Percentiles rank a stretch among this genome's conserved stretches.
These are phyloP conservation scores for Hymenoscyphus fraxineus DNA, from an alignment of 2,329 filamentous ascomycete species.

Conservation along the genomic window DNA sequence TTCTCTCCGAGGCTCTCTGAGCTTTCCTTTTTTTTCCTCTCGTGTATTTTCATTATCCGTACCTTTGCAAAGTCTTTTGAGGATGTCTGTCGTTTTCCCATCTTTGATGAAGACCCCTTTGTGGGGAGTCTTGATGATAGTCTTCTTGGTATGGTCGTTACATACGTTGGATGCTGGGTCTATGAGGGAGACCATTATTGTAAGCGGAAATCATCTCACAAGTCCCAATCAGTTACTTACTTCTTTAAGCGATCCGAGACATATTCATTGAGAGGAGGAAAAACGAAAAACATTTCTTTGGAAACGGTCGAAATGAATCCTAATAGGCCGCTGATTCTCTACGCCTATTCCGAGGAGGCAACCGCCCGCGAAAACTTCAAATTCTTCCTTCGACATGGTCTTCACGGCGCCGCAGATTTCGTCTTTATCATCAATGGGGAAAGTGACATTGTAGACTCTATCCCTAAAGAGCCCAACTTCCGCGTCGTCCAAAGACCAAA, in stretches of 20 bases:
- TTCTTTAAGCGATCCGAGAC: not conserved
- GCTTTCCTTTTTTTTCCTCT: not conserved
- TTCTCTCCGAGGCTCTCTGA: not conserved
- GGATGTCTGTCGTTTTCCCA: constrained; percentile 3
- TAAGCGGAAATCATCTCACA: not conserved
- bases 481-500: constrained; percentile 20
- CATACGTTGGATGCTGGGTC: constrained; percentile 5
- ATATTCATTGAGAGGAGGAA: not conserved
- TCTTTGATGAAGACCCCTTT: constrained; percentile 4
- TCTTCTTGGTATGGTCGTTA: constrained; percentile 11
- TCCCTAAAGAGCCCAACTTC: constrained; percentile 22
- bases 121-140: not conserved
- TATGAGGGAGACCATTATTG: not conserved
- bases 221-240: not conserved
- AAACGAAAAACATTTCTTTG: not conserved
- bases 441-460: constrained; percentile 11
- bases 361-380: constrained; percentile 22
- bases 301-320: not conserved
- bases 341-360: constrained; percentile 21
- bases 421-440: constrained; percentile 28
- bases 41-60: not conserved
- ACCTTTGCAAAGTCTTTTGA: not conserved
- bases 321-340: constrained; percentile 15
- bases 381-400: constrained; percentile 24
- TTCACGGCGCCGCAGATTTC: constrained; percentile 26